Conservation (phyloP, 2,329 filamentous ascomycete species). For the Hypoxylon sp. region DNA sequence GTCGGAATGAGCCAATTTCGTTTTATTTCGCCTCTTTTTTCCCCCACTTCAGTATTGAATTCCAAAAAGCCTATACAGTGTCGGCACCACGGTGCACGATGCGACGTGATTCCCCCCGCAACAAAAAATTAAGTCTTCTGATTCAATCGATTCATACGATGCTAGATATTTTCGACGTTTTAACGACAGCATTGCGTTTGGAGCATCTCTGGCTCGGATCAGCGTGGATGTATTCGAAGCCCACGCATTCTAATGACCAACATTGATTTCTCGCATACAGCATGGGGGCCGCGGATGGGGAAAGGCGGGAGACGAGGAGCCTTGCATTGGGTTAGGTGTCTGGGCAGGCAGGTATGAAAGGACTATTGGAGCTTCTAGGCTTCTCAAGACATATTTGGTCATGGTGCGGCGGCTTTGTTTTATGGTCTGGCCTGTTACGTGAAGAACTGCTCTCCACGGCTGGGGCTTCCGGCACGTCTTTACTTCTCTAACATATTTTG, state of each 20-base stretch:
- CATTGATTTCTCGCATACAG: constrained; percentile 45
- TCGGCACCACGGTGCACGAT: constrained; percentile 40
- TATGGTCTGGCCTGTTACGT: constrained; percentile 28
- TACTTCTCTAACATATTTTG: constrained; percentile 41
- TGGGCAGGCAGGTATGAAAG: constrained; percentile 40
- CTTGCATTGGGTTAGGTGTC: constrained; percentile 45
- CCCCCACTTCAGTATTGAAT: constrained; percentile 31
- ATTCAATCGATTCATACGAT: constrained; percentile 33
- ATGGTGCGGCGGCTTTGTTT: constrained; percentile 35
- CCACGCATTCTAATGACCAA: constrained; percentile 42
- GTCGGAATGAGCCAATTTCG: constrained; percentile 17
- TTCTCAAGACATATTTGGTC: constrained; percentile 35
- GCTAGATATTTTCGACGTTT: constrained; percentile 28
- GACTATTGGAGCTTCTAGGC: constrained; percentile 44
- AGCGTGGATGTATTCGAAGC: constrained; percentile 34
- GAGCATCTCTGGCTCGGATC: constrained; percentile 38
- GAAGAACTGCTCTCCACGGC: constrained; percentile 16
- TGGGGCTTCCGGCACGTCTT: constrained; percentile 25
- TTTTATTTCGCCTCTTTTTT: constrained; percentile 8
- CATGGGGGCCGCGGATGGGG: constrained; percentile 38
- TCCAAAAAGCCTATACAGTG: constrained; percentile 32
- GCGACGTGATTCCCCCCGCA: constrained; percentile 36
- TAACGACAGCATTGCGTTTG: constrained; percentile 41
- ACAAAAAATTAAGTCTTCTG: constrained; percentile 27
- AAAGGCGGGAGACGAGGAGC: constrained; percentile 33